Conservation (phyloP, 768 basidiomycete species). For the Lactarius deliciosus region DNA sequence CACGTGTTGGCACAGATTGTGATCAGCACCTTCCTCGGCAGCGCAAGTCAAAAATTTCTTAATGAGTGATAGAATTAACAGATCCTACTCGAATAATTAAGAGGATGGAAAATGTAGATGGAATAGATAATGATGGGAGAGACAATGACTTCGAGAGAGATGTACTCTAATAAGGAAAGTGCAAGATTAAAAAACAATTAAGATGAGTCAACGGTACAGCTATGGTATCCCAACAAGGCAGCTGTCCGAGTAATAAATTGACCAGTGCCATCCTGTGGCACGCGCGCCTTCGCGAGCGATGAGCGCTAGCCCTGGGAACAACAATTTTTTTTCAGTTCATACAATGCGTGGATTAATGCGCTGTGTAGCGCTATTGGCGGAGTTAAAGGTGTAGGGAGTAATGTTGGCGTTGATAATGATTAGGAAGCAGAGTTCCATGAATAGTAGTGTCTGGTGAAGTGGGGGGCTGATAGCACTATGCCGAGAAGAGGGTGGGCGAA, state of each 20-base stretch:
- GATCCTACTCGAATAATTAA: constrained; percentile 15
- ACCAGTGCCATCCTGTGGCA: constrained; percentile 1
- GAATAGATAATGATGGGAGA: not conserved
- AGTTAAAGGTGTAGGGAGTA: constrained; percentile 1
- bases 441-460: not conserved
- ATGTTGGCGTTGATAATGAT: constrained; percentile 2
- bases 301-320: constrained; percentile 4
- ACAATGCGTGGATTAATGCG: not conserved
- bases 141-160: constrained; percentile 1
- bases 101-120: not conserved
- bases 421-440: not conserved
- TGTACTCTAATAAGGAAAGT: constrained; percentile 20
- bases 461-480: not conserved
- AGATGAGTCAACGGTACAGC: not conserved
- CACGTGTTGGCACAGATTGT: not conserved
- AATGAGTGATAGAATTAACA: constrained; percentile 8
- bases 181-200: constrained; percentile 8
- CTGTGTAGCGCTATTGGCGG: not conserved
- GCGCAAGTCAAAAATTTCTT: not conserved
- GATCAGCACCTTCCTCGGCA: constrained; percentile 8
- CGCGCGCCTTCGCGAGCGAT: constrained; percentile 2
- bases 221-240: not conserved
- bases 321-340: not conserved
- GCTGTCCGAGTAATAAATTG: not conserved
- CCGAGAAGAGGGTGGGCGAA: not conserved